Conservation (phyloP, 148 eudicot species). For the Chenopodium quinoa region DNA sequence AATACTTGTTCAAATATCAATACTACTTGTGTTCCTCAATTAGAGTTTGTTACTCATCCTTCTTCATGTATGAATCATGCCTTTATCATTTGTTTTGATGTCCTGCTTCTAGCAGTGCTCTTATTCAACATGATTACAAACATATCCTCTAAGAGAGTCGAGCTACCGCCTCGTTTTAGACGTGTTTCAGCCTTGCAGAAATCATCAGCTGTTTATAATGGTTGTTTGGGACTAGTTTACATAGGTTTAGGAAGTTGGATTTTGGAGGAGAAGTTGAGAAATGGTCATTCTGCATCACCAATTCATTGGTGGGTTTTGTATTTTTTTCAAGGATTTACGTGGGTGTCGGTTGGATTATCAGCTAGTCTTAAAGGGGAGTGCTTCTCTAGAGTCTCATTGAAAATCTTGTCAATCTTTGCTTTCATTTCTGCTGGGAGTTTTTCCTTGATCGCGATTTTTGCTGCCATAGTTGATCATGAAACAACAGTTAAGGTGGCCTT, state of each 20-base stretch:
- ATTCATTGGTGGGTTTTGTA: conserved; percentile 56
- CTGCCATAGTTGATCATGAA: conserved; percentile 36
- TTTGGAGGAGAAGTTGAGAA: conserved; percentile 29
- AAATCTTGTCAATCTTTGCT: conserved; percentile 50
- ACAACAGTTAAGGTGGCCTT: conserved; percentile 45
- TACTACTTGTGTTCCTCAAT: conserved; percentile 38
- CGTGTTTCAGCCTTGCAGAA: conserved; percentile 42
- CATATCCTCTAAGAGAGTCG: conserved; percentile 28
- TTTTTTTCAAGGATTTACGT: conserved; percentile 60
- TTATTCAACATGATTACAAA: conserved; percentile 41
- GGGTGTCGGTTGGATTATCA: conserved; percentile 52
- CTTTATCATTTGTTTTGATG: conserved; percentile 48
- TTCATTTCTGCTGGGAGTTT: conserved; percentile 24
- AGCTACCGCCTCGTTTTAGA: conserved; percentile 22
- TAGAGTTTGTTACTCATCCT: conserved; percentile 42
- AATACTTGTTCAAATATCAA: conserved; percentile 28
- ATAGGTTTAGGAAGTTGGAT: conserved; percentile 50
- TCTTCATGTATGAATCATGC: conserved; percentile 85
- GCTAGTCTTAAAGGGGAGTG: conserved; percentile 49
- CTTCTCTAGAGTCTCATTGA: conserved; percentile 37
- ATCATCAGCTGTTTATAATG: conserved; percentile 52
- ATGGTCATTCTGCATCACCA: conserved; percentile 37
- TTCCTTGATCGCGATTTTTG: conserved; percentile 38
- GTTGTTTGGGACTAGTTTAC: conserved; percentile 52
- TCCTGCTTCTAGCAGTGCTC: conserved; percentile 49